Percentiles rank a stretch among this genome's conserved stretches.
Conservation (phyloP, 1,284 basidiomycete genomes). For the Ganoderma multipileum region DNA sequence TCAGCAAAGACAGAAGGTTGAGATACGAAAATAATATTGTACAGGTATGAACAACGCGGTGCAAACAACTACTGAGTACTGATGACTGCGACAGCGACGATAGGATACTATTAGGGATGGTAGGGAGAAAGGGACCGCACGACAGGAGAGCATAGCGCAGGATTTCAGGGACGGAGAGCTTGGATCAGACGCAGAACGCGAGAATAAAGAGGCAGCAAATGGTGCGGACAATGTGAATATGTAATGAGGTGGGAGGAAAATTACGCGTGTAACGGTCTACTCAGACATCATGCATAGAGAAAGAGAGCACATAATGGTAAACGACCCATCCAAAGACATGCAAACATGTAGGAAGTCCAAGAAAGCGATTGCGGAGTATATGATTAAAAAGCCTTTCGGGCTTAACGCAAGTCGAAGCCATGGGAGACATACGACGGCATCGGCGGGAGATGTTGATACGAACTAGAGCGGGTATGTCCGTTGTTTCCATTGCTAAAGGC, state of each 20-base stretch:
- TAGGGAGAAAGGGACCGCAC: neutral
- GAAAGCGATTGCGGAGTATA: neutral
- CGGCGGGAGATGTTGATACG: conserved; percentile 12
- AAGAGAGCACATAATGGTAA: neutral
- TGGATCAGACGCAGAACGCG: neutral
- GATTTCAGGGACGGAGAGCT: neutral
- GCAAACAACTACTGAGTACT: neutral
- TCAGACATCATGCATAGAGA: neutral
- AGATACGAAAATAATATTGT: neutral
- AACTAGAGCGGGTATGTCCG: conserved; percentile 1
- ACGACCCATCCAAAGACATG: conserved; percentile 3
- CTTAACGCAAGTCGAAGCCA: conserved; percentile 6
- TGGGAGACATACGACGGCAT: conserved; percentile 9
- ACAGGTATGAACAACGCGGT: neutral
- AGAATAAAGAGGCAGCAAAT: neutral
- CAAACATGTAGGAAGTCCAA: conserved; percentile 11
- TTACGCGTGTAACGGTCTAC: conserved; percentile 13
- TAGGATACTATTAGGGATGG: neutral
- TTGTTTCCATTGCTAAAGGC: neutral
- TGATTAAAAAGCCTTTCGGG: neutral
- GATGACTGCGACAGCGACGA: conserved; percentile 10
- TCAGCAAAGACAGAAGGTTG: neutral
- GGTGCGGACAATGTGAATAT: neutral
- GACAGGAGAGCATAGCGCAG: neutral
- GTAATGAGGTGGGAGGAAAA: neutral